Evolutionary conservation across 306 rosid species (phyloP), one percentile per base, ranked within the genome.

Genomic region (Cucurbita ficifolia): DNA sequence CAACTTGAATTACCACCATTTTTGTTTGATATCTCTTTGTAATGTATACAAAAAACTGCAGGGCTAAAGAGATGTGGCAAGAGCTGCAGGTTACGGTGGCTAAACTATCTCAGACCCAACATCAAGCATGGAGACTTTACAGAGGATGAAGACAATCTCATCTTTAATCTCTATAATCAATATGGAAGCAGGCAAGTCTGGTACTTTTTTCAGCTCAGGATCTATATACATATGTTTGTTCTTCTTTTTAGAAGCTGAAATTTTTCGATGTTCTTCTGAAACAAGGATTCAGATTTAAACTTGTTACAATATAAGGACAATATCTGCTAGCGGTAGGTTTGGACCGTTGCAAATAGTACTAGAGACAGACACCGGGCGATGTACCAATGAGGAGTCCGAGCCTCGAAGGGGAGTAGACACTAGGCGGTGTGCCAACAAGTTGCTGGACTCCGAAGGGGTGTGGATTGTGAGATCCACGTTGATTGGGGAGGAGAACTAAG

Each of bases 31-130:
- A 18, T 36, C 13, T 48, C 6, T 53, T 1, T 56, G 63, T 2
- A 55, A 6, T 59, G 9, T 40, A 3, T 69, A n/a, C n/a, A 40
- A 33, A 18, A 38, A 55, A 21, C 22, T 60, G 48, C 60, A 92
- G 97, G 96, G 33, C 90, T 92, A 5, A 81, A 76, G 85, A 75
- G 97, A 78, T 92, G 97, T 74, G 97, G 97, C 10, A 92, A 92
- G 80, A 92, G 97, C 65, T 89, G 97, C 83, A 91, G 97, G 70
- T 72, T 92, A 43, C 56, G 97, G 48, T 92, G 97, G 97, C 85
- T 92, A 16, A 92, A 92, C 67, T 92, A 92, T 84, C 90, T 92
- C 3, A 84, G 96, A 78, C 97, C 97, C 43, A 81, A 92, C 82
- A 92, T 92, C 82, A 92, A 87, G 78, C 97, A 86, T 67, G 97